Percentiles rank a stretch among this genome's conserved stretches.
Evolutionary conservation across 176 grass and related monocot genomes (phyloP).

Genomic region (Oryza officinalis): DNA sequence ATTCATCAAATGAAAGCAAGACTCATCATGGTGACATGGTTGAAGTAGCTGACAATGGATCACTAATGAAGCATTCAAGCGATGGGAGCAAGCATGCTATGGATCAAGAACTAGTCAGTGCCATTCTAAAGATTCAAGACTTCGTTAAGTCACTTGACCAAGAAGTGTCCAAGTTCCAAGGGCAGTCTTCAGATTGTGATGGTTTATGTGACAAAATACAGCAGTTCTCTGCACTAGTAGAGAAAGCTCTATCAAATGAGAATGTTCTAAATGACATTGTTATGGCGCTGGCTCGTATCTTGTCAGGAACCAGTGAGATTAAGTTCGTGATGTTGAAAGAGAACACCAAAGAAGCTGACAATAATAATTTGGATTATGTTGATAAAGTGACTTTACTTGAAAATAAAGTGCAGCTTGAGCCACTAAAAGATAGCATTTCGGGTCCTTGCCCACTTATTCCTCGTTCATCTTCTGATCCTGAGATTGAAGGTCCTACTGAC

Average conservation of each 20-base stretch:
- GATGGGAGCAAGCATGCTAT: slow-evolving; percentile 37
- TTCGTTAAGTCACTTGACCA: slow-evolving; percentile 79
- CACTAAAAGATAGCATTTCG: slow-evolving; percentile 44
- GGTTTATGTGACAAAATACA: slow-evolving; percentile 70
- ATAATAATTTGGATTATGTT: slow-evolving; percentile 82
- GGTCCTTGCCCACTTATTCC: slow-evolving; percentile 39
- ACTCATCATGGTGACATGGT: slow-evolving; percentile 22
- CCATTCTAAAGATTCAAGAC: slow-evolving; percentile 80
- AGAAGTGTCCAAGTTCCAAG: slow-evolving; percentile 62
- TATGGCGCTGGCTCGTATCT: slow-evolving; percentile 56
- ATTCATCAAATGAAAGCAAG: slow-evolving; percentile 42
- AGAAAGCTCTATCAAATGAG: slow-evolving; percentile 64
- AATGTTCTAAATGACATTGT: slow-evolving; percentile 61
- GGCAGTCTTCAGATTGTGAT: slow-evolving; percentile 51
- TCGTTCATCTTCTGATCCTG: slow-evolving; percentile 58
- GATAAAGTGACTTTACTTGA: slow-evolving; percentile 98
- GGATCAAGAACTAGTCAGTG: slow-evolving; percentile 66
- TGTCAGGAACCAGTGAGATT: slow-evolving; percentile 73
- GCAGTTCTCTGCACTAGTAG: slow-evolving; percentile 58
- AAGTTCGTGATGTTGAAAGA: slow-evolving; percentile 54
- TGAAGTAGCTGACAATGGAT: slow-evolving; percentile 38
- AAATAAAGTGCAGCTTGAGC: slow-evolving; percentile 78
- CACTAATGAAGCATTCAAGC: slow-evolving; percentile 40
- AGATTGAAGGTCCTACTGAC: slow-evolving; percentile 60
- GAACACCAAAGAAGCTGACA: slow-evolving; percentile 70